Percentiles rank a stretch among this genome's conserved stretches.
phyloP scores from a whole-genome alignment of 352 stramenopile species.

The Phytophthora hybrid region DNA sequence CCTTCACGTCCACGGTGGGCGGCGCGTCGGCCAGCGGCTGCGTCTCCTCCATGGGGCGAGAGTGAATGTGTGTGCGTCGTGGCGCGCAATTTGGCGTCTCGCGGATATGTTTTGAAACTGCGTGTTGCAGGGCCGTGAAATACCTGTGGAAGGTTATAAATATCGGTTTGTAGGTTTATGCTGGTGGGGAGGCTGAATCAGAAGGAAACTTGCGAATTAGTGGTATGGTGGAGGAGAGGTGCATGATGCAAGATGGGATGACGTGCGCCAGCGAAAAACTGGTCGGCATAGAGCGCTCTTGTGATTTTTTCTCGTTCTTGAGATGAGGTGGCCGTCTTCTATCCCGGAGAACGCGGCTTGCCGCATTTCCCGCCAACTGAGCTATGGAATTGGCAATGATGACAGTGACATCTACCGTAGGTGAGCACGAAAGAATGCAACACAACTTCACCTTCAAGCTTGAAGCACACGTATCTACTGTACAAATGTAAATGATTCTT shows the following conservation, averaged over 20 bases:
- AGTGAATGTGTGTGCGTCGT: not conserved
- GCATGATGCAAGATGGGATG: slow-evolving; percentile 9
- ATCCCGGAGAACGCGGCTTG: slow-evolving; percentile 12
- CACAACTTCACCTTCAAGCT: too few species aligned
- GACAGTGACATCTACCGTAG: too few species aligned
- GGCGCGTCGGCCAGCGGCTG: slow-evolving; percentile 1
- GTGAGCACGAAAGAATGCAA: too few species aligned
- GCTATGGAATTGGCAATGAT: too few species aligned
- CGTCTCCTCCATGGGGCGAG: not conserved
- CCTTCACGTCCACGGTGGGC: slow-evolving; percentile 11
- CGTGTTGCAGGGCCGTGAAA: slow-evolving; percentile 6
- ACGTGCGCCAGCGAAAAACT: slow-evolving; percentile 14
- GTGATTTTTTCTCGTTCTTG: not conserved
- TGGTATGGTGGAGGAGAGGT: not conserved
- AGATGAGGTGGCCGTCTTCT: slow-evolving; percentile 1
- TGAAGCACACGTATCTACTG: too few species aligned
- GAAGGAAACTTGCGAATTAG: not conserved
- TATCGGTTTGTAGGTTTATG: not conserved
- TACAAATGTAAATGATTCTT: too few species aligned
- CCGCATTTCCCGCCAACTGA: not conserved
- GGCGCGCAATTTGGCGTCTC: not conserved
- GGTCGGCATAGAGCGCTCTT: slow-evolving; percentile 26
- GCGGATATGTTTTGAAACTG: slow-evolving; percentile 22
- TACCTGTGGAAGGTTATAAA: slow-evolving; percentile 7
- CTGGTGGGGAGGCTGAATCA: not conserved